These are phyloP conservation scores for Porogramme epimiltina DNA, from an alignment of 1,284 basidiomycete genomes.

Conservation along the genomic window DNA sequence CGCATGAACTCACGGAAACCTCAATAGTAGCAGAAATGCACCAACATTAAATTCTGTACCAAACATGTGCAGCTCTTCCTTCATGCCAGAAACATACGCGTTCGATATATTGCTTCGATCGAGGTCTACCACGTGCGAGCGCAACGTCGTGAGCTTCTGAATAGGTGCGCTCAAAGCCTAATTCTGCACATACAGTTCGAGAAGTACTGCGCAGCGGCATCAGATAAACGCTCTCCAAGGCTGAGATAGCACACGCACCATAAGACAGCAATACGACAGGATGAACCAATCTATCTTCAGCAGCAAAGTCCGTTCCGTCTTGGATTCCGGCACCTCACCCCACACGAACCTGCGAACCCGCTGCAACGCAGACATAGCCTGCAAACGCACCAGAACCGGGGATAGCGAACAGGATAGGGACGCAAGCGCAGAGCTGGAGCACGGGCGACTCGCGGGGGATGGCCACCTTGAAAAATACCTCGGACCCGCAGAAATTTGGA, in stretches of 20 bases:
- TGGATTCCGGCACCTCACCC: conserved; percentile 37
- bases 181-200: conserved; percentile 52
- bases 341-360: conserved; percentile 31
- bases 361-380: conserved; percentile 14
- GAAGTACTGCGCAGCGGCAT: conserved; percentile 50
- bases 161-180: background rate
- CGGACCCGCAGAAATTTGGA: no score
- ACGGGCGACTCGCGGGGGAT: no score
- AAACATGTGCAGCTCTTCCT: conserved; percentile 71
- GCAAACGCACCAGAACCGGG: no score
- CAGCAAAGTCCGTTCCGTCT: conserved; percentile 49
- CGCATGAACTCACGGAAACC: background rate
- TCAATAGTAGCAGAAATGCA: background rate
- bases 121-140: conserved; percentile 44
- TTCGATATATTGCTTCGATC: conserved; percentile 69
- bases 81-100: conserved; percentile 84
- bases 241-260: conserved; percentile 42
- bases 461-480: no score
- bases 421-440: no score
- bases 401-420: no score
- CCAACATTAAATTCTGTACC: conserved; percentile 71
- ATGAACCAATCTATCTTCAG: conserved; percentile 68
- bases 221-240: background rate
- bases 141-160: background rate
- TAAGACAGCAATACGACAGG: conserved; percentile 68